phyloP scores from a whole-genome alignment of 306 rosid genomes.

The Dalbergia cochinchinensis region DNA sequence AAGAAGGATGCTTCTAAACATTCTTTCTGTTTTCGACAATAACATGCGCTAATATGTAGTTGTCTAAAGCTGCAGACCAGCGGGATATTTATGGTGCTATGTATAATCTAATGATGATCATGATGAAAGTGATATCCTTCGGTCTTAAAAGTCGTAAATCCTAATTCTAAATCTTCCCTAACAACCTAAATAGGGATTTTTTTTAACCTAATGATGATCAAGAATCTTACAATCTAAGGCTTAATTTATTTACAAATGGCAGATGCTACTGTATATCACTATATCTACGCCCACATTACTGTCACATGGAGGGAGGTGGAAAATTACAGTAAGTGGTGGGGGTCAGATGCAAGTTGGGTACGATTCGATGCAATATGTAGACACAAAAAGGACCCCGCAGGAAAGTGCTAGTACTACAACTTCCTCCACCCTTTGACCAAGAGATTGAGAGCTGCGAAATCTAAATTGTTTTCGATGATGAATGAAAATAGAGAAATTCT shows the following conservation, averaged over 20 bases:
- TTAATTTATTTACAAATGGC: constrained; percentile 32
- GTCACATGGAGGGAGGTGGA: constrained; percentile 37
- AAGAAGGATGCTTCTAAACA: background rate
- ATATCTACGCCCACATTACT: background rate
- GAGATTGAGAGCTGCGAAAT: background rate
- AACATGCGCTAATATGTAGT: constrained; percentile 12
- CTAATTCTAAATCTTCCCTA: constrained; percentile 41
- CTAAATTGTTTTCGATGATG: background rate
- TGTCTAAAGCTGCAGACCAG: background rate
- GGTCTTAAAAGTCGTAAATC: constrained; percentile 17
- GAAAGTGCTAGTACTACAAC: constrained; percentile 8
- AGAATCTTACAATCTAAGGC: constrained; percentile 26
- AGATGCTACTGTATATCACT: background rate
- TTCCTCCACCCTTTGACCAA: constrained; percentile 16
- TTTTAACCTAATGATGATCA: constrained; percentile 31
- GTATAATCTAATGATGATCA: constrained; percentile 17
- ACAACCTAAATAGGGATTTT: constrained; percentile 15
- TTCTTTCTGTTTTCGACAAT: constrained; percentile 16
- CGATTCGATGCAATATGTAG: constrained; percentile 38
- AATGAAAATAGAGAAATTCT: no score
- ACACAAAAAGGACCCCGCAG: constrained; percentile 31
- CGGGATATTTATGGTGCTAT: constrained; percentile 18
- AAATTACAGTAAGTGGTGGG: constrained; percentile 41
- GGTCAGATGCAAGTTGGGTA: constrained; percentile 41
- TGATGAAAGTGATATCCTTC: constrained; percentile 24